Conservation (phyloP, 345 rosid species). For the Brassica cretica region DNA sequence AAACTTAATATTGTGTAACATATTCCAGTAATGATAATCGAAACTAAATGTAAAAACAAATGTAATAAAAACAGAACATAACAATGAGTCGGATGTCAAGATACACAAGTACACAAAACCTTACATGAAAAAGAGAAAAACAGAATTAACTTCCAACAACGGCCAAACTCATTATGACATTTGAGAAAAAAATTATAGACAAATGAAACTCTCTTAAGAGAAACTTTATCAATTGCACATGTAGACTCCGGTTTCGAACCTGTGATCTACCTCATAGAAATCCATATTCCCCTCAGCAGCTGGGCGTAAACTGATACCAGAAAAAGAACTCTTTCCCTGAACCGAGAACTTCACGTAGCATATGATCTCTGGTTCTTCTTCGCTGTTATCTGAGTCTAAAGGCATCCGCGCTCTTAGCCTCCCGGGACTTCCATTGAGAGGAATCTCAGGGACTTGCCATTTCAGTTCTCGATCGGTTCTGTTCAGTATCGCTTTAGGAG, state of each 20-base stretch:
- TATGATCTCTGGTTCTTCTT: constrained; percentile 70
- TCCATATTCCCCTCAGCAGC: constrained; percentile 82
- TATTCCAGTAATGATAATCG: background rate
- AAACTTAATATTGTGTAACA: background rate
- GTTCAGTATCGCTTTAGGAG: constrained; percentile 86
- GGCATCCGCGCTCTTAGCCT: constrained; percentile 88
- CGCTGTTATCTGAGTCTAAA: constrained; percentile 68
- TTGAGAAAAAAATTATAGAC: constrained; percentile 29
- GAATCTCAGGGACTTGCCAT: constrained; percentile 90
- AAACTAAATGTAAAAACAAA: constrained; percentile 18
- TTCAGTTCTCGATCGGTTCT: constrained; percentile 84
- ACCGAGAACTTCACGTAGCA: constrained; percentile 76
- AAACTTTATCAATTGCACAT: constrained; percentile 60
- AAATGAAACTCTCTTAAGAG: constrained; percentile 15
- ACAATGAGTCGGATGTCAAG: constrained; percentile 27
- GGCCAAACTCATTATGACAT: constrained; percentile 24
- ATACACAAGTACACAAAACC: constrained; percentile 37
- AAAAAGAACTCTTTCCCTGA: constrained; percentile 62
- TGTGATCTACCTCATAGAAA: constrained; percentile 78
- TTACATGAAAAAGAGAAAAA: constrained; percentile 16
- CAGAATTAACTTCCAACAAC: constrained; percentile 8
- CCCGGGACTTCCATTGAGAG: constrained; percentile 68
- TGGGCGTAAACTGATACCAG: constrained; percentile 63
- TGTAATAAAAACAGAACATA: constrained; percentile 23
- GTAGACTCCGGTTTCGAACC: constrained; percentile 74